Evolutionary conservation across 1,139 yeast genomes (phyloP).

Genomic region (Candida albicans): DNA sequence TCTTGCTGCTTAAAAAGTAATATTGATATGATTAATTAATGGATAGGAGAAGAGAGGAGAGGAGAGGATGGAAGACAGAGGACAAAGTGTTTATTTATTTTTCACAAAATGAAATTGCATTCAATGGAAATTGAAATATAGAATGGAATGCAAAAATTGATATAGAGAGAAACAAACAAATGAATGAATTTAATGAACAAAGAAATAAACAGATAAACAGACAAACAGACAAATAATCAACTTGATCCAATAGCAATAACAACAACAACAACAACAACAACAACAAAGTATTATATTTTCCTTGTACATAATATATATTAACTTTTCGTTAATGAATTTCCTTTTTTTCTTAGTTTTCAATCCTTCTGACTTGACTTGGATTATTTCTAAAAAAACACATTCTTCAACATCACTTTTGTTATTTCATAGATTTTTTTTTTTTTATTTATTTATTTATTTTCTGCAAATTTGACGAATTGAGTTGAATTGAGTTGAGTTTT

Average conservation of each 20-base stretch:
- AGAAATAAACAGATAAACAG: too few relatives aligned
- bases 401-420: too few relatives aligned
- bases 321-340: not conserved
- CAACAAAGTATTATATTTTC: not conserved
- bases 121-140: too few relatives aligned
- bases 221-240: too few relatives aligned
- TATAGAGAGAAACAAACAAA: too few relatives aligned
- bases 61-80: too few relatives aligned
- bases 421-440: not conserved
- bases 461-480: not conserved
- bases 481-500: not conserved
- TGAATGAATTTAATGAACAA: too few relatives aligned
- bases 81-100: too few relatives aligned
- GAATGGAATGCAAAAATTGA: too few relatives aligned
- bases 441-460: not conserved
- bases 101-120: too few relatives aligned
- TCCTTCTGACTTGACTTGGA: not conserved
- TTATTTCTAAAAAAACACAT: too few relatives aligned
- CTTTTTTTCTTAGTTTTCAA: not conserved
- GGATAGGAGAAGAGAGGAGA: not conserved
- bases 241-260: not conserved
- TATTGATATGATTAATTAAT: not conserved
- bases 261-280: not conserved
- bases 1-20: constrained; percentile 40
- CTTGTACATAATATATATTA: constrained; percentile 1